These are phyloP conservation scores for Styphnolobium japonicum DNA, from an alignment of 306 rosid species.

Conservation along the genomic window DNA sequence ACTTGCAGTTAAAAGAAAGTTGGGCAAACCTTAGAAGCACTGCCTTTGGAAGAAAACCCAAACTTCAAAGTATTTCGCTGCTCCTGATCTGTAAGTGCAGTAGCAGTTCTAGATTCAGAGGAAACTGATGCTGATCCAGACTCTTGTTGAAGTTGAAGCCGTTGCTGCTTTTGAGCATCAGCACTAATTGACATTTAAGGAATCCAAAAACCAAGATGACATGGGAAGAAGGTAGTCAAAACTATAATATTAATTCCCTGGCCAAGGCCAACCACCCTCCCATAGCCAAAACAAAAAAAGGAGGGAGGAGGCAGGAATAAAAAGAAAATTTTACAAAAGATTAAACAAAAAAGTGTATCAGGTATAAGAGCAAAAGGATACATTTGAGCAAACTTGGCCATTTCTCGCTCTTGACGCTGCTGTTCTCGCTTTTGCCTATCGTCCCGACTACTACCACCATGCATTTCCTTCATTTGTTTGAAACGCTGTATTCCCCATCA, in stretches of 20 bases:
- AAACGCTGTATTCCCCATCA: conserved; percentile 62
- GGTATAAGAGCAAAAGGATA: conserved; percentile 20
- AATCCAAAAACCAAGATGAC: conserved; percentile 1
- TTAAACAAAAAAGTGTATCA: neutral
- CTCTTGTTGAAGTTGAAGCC: conserved; percentile 61
- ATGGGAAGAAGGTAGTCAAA: neutral
- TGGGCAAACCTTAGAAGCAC: conserved; percentile 52
- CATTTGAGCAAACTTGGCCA: conserved; percentile 91
- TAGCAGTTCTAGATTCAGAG: conserved; percentile 54
- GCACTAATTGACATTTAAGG: conserved; percentile 53
- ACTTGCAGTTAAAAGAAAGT: neutral
- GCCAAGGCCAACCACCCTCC: neutral
- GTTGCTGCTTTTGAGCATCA: conserved; percentile 83
- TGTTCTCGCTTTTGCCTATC: conserved; percentile 91
- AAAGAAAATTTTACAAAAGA: neutral
- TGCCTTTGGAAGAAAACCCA: conserved; percentile 87
- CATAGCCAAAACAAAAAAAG: neutral
- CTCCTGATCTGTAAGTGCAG: conserved; percentile 76
- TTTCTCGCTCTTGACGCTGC: conserved; percentile 88
- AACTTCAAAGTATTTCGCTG: conserved; percentile 86
- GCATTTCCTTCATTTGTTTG: conserved; percentile 98
- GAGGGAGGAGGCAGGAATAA: neutral
- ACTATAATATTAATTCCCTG: neutral
- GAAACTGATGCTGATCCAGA: conserved; percentile 52
- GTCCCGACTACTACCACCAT: conserved; percentile 81